A percentile compares a stretch with the other conserved stretches of the same genome.
These are phyloP conservation scores for Flaveria floridana DNA, from an alignment of 140 eudicot species.

Conservation along the genomic window DNA sequence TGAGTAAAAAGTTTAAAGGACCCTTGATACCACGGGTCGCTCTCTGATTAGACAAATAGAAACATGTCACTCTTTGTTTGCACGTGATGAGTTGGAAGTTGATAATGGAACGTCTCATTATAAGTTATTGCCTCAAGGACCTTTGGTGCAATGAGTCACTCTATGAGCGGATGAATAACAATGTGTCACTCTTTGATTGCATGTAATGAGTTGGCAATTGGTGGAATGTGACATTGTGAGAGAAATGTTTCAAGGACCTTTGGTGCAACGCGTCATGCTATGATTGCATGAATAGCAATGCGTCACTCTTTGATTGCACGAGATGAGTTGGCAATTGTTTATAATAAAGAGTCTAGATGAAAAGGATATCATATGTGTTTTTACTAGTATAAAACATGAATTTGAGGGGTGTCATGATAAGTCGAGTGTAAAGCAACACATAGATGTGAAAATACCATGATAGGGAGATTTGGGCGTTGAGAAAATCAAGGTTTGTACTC, in stretches of 20 bases:
- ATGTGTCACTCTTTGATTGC: background rate
- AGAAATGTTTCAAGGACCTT: background rate
- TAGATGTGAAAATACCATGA: background rate
- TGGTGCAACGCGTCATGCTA: background rate
- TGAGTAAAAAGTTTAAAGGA: background rate
- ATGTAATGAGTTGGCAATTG: background rate
- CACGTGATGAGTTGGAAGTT: background rate
- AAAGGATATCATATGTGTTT: background rate
- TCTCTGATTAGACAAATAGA: background rate
- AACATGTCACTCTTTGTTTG: background rate
- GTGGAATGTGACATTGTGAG: background rate
- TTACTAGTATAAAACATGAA: slow-evolving; percentile 10
- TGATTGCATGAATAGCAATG: background rate
- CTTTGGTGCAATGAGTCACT: background rate
- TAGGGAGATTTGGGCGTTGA: background rate
- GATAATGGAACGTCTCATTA: background rate
- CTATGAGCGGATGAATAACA: background rate
- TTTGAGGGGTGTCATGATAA: background rate
- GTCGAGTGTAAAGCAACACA: background rate
- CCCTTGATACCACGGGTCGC: background rate
- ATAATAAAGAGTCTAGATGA: background rate
- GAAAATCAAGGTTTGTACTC: background rate
- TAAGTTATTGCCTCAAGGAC: background rate
- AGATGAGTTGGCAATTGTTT: background rate
- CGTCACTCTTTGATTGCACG: background rate